These are phyloP conservation scores for Helicocarpus griseus DNA, from an alignment of 2,329 filamentous ascomycete species.

Conservation along the genomic window DNA sequence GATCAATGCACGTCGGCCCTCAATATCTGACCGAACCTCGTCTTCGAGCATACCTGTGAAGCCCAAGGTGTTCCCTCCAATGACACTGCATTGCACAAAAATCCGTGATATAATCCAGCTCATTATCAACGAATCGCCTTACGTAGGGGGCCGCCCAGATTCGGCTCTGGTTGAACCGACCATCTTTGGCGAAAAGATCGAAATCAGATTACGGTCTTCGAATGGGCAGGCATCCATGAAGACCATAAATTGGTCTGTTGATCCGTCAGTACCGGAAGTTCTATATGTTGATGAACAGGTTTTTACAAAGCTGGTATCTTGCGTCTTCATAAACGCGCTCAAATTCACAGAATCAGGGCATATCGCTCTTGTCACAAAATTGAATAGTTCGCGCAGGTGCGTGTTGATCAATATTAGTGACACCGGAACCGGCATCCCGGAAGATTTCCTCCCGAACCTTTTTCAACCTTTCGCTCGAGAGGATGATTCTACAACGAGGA, in stretches of 20 bases:
- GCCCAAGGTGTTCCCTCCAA: constrained; percentile 24
- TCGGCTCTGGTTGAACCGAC: constrained; percentile 37
- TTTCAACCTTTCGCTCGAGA: constrained; percentile 63
- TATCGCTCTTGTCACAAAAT: constrained; percentile 47
- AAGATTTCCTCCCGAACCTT: constrained; percentile 54
- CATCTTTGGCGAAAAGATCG: constrained; percentile 36
- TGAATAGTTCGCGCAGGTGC: constrained; percentile 43
- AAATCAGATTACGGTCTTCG: constrained; percentile 34
- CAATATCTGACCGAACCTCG: constrained; percentile 20
- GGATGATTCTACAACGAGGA: constrained; percentile 57
- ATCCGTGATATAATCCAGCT: constrained; percentile 37
- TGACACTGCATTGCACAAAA: constrained; percentile 34
- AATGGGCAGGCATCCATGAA: constrained; percentile 37
- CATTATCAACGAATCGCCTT: constrained; percentile 39
- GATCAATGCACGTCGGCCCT: constrained; percentile 28
- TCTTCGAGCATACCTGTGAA: constrained; percentile 27
- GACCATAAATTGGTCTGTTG: constrained; percentile 40
- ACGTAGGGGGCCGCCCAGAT: constrained; percentile 39
- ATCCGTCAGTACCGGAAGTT: constrained; percentile 36
- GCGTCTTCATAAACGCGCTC: constrained; percentile 56
- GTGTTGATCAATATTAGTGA: constrained; percentile 55
- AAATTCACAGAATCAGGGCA: constrained; percentile 60
- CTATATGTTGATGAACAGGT: constrained; percentile 52
- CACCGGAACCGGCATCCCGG: constrained; percentile 59
- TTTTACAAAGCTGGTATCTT: constrained; percentile 53